These are phyloP conservation scores for Ceratocystis albifundus DNA, from an alignment of 2,329 filamentous ascomycete species.

Conservation along the genomic window DNA sequence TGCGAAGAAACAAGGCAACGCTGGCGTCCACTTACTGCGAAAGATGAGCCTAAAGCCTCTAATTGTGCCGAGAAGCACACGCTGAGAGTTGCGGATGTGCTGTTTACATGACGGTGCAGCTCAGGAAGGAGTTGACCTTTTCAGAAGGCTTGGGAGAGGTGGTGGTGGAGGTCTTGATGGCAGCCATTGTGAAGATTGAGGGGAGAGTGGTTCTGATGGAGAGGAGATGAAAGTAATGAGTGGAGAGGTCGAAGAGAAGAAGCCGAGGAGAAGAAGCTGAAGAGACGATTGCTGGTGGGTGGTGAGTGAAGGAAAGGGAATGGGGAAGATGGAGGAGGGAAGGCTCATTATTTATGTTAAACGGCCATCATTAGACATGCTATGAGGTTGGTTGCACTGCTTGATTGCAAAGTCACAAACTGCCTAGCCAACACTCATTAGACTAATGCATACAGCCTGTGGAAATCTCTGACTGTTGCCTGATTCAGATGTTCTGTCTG, in stretches of 20 bases:
- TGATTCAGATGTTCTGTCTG: neutral
- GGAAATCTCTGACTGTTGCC: neutral
- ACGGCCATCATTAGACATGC: neutral
- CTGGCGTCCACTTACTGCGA: neutral
- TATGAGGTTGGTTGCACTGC: neutral
- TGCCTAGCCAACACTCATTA: too few relatives aligned
- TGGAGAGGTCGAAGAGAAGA: neutral
- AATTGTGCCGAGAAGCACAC: too few relatives aligned
- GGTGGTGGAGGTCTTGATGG: slow-evolving; percentile 14
- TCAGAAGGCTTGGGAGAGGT: slow-evolving; percentile 1
- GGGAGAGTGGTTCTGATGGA: neutral
- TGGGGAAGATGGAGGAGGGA: neutral
- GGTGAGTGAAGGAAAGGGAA: slow-evolving; percentile 12
- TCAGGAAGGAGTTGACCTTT: neutral
- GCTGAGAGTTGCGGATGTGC: too few relatives aligned
- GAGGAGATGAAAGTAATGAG: neutral
- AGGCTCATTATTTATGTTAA: neutral
- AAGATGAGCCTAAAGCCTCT: neutral
- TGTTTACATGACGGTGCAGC: slow-evolving; percentile 10
- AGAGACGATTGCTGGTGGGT: slow-evolving; percentile 8
- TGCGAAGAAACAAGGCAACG: neutral
- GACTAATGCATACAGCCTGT: neutral
- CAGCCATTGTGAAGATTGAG: slow-evolving; percentile 20
- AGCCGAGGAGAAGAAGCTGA: neutral
- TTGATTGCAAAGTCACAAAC: neutral